Percentiles rank a stretch among this genome's conserved stretches.
Evolutionary conservation across 106 monocot genomes (phyloP).

Genomic region (Iris macrosiphon): DNA sequence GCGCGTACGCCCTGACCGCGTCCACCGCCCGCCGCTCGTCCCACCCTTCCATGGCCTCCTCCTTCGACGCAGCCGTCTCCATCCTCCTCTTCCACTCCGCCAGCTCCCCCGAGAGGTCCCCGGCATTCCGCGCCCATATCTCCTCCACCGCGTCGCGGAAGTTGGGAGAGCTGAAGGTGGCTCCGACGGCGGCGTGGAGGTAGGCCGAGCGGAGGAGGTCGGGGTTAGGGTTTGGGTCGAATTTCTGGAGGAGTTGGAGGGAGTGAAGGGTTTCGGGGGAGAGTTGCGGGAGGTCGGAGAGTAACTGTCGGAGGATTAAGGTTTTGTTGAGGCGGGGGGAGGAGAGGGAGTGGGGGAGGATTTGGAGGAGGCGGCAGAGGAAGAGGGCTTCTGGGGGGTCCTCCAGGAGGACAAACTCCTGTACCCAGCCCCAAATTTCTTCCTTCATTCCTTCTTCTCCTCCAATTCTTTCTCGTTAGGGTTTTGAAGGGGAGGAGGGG

Average conservation of each 20-base stretch:
- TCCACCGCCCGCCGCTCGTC: not conserved
- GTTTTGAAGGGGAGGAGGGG: no score
- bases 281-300: no score
- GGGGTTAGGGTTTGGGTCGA: not conserved
- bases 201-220: slow-evolving; percentile 1
- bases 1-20: not conserved
- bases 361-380: no score
- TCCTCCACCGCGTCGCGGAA: not conserved
- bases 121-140: not conserved
- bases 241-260: not conserved
- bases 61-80: not conserved
- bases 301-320: no score
- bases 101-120: not conserved
- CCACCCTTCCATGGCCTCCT: not conserved
- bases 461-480: no score
- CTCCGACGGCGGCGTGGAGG: not conserved
- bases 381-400: no score
- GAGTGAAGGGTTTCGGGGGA: slow-evolving; percentile 6
- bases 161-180: not conserved
- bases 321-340: no score
- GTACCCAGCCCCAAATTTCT: no score
- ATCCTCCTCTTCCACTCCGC: slow-evolving; percentile 3
- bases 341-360: no score
- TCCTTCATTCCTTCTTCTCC: no score
- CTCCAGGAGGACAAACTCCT: no score